These are phyloP conservation scores for Neoarthrinium moseri DNA, from an alignment of 2,329 filamentous ascomycete species.

Conservation along the genomic window DNA sequence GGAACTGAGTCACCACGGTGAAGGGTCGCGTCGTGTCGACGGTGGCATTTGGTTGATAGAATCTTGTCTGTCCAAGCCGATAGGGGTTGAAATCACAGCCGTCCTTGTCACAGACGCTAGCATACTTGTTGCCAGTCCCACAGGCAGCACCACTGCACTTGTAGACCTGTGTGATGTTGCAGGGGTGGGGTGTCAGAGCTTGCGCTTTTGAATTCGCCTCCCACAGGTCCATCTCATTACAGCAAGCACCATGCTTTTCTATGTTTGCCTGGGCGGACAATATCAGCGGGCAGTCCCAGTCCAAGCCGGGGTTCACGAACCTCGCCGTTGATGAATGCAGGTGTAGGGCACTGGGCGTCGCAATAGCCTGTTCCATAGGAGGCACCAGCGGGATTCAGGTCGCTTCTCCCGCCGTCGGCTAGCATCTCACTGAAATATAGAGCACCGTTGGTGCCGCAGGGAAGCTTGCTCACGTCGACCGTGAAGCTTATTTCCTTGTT, in stretches of 20 bases:
- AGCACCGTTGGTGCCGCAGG: slow-evolving; percentile 66
- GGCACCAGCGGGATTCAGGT: slow-evolving; percentile 41
- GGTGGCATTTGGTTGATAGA: slow-evolving; percentile 23
- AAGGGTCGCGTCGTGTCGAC: slow-evolving; percentile 57
- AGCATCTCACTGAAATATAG: slow-evolving; percentile 65
- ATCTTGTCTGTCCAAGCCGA: not conserved
- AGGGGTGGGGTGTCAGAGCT: slow-evolving; percentile 3
- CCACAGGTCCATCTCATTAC: slow-evolving; percentile 66
- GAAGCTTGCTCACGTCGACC: slow-evolving; percentile 62
- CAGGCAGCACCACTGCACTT: no score
- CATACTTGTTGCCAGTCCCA: not conserved
- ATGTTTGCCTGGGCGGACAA: slow-evolving; percentile 46
- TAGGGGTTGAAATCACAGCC: slow-evolving; percentile 4
- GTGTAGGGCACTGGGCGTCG: slow-evolving; percentile 47
- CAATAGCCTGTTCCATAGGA: slow-evolving; percentile 58
- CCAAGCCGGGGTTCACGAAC: no score
- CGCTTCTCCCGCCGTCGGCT: slow-evolving; percentile 55
- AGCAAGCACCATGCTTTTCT: slow-evolving; percentile 60
- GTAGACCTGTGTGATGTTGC: no score
- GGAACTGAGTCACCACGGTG: slow-evolving; percentile 32
- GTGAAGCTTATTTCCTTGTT: slow-evolving; percentile 65
- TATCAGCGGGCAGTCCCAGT: slow-evolving; percentile 14
- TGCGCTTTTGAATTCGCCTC: slow-evolving; percentile 1
- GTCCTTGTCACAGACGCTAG: slow-evolving; percentile 3
- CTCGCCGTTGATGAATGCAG: slow-evolving; percentile 53